Evolutionary conservation across 2,329 filamentous ascomycete genomes (phyloP), one percentile per base, ranked within the genome.

Genomic region (Neofusicoccum sp.): DNA sequence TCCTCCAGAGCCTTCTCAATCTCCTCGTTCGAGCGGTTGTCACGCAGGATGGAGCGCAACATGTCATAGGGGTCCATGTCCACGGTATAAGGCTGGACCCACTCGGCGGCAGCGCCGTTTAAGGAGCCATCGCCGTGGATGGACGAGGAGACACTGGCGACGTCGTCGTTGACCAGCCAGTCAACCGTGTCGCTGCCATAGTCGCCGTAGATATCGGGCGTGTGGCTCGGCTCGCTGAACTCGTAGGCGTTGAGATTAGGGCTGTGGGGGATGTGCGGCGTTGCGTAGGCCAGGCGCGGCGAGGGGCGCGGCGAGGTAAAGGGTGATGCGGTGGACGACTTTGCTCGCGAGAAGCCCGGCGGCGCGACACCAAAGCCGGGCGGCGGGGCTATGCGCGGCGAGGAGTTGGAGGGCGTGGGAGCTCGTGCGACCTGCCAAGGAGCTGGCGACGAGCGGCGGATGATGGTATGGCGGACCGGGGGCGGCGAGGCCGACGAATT

Each of bases 21-120:
- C 75, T 99, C 95, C 56, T 98, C 93, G 69, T 98, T 93, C 2
- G 91, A 89, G 70, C 90, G 89, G 59, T 91, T 87, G 68, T 95
- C 91, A 49, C 93, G 91, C 28, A 99, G 82, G 41, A 99, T 96
- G 5, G 93, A 97, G 63, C 95, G 90, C 60, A 99, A 82, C 85
- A 99, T 98, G 72, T 99, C 95, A 76, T 97, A 96, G 0, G 95
- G 93, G 62, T 91, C 96, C 93, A 99, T 98, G 70, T 98, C 93
- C 61, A 86, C 85, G 70, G 89, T 89, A 71, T 85, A 83, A 12
- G 82, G 79, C 62, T 81, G 79, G 49, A 88, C 81, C 77, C 86
- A 97, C 73, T 97, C 92, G 26, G 93, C 89, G 4, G 91, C 91
- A 12, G 89, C 89, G 44, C 87, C 88, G 69, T 91, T 93, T 63